Base-by-base conservation (phyloP, 2,329 filamentous ascomycete species). In the Xylariaceae sp. region DNA sequence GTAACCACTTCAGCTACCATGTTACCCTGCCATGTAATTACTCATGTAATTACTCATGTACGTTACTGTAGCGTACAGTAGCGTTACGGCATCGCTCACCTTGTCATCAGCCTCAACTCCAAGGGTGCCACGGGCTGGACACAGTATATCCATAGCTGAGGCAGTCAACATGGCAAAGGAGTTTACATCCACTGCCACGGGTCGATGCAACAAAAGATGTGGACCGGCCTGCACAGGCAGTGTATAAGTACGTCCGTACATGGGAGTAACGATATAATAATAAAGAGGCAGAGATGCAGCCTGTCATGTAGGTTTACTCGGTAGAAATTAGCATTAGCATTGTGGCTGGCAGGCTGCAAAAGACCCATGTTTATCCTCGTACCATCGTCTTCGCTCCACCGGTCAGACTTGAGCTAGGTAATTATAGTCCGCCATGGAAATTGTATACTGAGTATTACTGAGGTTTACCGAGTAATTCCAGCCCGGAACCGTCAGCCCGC, bases 151-250 rank as follows among this genome's bases (percentile, higher is more conserved):
- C 39, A 45, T 26, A 61, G 63, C 29, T 45, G 29, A 42, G 19
- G 30, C 46, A 43, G n/a, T n/a, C n/a, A n/a, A n/a, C n/a, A n/a
- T 26, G 26, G 26, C 26, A 26, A 8, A 26, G 22, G 58, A 66
- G 58, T 66, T 66, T 71, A 69, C 63, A 62, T 51, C 67, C 68
- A 70, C 67, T 64, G 61, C 67, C 65, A 62, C 60, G 68, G 68
- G 68, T 71, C 67, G 57, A 59, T 64, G 65, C 65, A 70, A 54
- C 56, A 49, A 49, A 46, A 26, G 37, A 54, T 53, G 55, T 58
- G 55, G 57, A 60, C 54, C 54, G 41, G 12, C 47, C 55, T 50
- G 52, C 49, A 30, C 55, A 51, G 58, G 29, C 55, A 51, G 58
- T 10, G 32, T 34, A 34, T 10, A 5, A 12, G 13, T 34, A 15